These are phyloP conservation scores for Plasmodium gaboni DNA, from an alignment of 169 alveolate species.

Conservation along the genomic window DNA sequence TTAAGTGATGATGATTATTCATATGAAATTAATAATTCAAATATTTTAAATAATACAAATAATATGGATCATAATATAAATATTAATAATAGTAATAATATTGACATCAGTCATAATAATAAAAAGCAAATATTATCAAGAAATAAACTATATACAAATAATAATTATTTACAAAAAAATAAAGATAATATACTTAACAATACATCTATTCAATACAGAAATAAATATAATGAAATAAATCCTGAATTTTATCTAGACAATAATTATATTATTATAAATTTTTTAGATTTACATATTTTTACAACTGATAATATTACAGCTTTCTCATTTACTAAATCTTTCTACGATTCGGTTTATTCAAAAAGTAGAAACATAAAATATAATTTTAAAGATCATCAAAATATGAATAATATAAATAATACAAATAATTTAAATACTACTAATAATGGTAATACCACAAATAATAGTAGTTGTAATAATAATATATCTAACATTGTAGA, in stretches of 20 bases:
- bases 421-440: not conserved
- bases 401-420: not conserved
- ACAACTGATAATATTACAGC: slow-evolving; percentile 61
- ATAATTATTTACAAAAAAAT: not conserved
- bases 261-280: slow-evolving; percentile 65
- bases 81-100: slow-evolving; percentile 17
- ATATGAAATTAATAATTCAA: too few species aligned
- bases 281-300: slow-evolving; percentile 53
- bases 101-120: not conserved
- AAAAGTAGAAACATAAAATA: not conserved
- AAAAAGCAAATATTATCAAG: slow-evolving; percentile 5
- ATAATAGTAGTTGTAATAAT: not conserved
- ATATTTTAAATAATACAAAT: not conserved
- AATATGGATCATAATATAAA: slow-evolving; percentile 10
- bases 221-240: slow-evolving; percentile 2
- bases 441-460: not conserved
- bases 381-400: not conserved
- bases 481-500: slow-evolving; percentile 35
- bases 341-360: slow-evolving; percentile 45
- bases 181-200: not conserved
- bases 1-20: too few species aligned
- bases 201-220: not conserved
- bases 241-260: slow-evolving; percentile 40
- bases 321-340: slow-evolving; percentile 38
- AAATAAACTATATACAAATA: slow-evolving; percentile 27